Base-by-base conservation (phyloP, 257 asterid genomes). In the Penstemon newberryi region DNA sequence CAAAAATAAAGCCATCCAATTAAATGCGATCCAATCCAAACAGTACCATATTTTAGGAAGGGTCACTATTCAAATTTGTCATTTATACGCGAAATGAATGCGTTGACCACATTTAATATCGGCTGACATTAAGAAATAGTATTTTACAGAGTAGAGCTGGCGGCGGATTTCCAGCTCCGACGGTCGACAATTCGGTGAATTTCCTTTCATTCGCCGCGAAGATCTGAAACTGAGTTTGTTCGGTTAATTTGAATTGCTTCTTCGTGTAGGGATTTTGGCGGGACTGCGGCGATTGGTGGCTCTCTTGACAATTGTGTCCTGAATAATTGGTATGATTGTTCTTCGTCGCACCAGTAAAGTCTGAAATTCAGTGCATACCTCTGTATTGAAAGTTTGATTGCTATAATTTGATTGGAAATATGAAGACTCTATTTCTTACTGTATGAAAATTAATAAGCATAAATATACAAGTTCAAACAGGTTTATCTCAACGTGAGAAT, bases 61-160 rank as follows among this genome's bases (percentile, higher is more conserved):
- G 33, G 33, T 25, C 1, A 25, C 33, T 25, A 25, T 25, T 25
- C 33, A 25, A 25, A 25, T 25, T 25, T 25, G 33, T 25, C 25
- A 66, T 49, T 11, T 38, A 63, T 37, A 63, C 33, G 79, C 77
- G 72, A 45, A 67, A 70, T 61, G 8, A 25, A n/a, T 60, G 84
- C 82, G 77, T 72, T 79, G 87, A 82, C 89, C 69, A 53, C 85
- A 67, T 36, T 36, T 41, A 60, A 67, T 15, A 79, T 67, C 81
- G 80, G 85, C 85, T 60, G 68, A 38, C 18, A 43, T 25, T 8
- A 5, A 5, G 46, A 60, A 47, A 41, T 18, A n/a, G n/a, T n/a
- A 0, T 25, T 25, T 25, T 6, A 56, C 67, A 40, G 51, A 52
- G 56, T 51, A 44, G 38, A 40, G 53, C 38, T 40, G 13, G 18